Evolutionary conservation across 345 rosid species (phyloP).

Genomic region (Salix arbutifolia): DNA sequence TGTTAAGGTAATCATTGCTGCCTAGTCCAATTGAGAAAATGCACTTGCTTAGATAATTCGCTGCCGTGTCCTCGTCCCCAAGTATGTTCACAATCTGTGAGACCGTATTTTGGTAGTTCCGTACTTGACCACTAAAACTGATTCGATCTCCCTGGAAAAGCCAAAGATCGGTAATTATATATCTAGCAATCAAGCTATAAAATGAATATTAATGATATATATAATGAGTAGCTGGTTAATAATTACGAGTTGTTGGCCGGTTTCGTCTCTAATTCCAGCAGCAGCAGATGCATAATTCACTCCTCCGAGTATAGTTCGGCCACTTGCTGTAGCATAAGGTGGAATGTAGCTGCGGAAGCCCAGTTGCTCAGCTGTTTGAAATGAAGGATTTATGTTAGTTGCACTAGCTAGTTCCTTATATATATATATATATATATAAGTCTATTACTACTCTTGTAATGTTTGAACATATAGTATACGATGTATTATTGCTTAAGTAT

Average conservation of each 20-base stretch:
- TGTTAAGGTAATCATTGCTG: constrained; percentile 92
- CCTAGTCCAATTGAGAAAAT: constrained; percentile 72
- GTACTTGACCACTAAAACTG: constrained; percentile 67
- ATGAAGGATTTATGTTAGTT: neutral
- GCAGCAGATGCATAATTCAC: constrained; percentile 87
- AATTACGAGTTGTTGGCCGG: constrained; percentile 73
- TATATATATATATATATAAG: too few species aligned
- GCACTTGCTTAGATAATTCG: constrained; percentile 56
- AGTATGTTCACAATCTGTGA: constrained; percentile 52
- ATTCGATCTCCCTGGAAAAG: constrained; percentile 62
- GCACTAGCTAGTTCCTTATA: neutral
- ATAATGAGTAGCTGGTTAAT: neutral
- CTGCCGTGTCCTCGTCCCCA: constrained; percentile 51
- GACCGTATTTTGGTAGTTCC: constrained; percentile 58
- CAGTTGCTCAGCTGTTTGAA: constrained; percentile 57
- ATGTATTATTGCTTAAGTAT: too few species aligned
- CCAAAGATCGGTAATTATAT: neutral
- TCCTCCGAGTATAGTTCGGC: constrained; percentile 53
- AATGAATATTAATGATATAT: neutral
- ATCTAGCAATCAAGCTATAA: neutral
- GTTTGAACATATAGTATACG: too few species aligned
- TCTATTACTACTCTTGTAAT: too few species aligned
- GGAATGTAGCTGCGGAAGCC: constrained; percentile 60
- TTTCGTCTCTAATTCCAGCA: constrained; percentile 79
- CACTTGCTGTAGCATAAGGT: constrained; percentile 49